Evolutionary conservation across 2,329 filamentous ascomycete species (phyloP), one percentile per base, ranked within the genome.

Genomic region (Colletotrichum orchidophilum): DNA sequence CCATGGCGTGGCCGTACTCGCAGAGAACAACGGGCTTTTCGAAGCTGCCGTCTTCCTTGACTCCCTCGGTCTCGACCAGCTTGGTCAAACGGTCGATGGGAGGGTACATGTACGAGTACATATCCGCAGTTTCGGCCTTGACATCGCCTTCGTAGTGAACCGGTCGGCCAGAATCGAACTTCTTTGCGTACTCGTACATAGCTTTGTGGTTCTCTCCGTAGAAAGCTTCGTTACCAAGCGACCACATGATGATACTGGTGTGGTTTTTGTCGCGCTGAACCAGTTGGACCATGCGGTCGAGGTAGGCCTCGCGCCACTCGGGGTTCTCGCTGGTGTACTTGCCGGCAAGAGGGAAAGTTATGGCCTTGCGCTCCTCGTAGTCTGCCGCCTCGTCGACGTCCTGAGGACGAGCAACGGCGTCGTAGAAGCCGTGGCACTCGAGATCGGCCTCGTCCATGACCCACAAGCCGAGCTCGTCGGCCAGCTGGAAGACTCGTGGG

Each of bases 171-270:
- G 87, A 83, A 73, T 93, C 91, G n/a, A 85, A 81, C 1, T 80
- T 70, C 71, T 89, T 91, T 60, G 87, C 85, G 77, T 87, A 91
- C 3, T 90, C 81, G 74, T 91, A 90, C 92, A 94, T 94, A 39
- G 87, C 88, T 55, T 84, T 84, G 75, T 92, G 90, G 76, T 94
- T 94, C 9, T 83, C 81, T 0, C 92, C 92, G 75, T 92, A 93
- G 76, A 93, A 94, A 0, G 91, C 88, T 77, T 94, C 92, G 75
- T 94, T 94, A 0, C 92, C 92, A 0, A 94, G 83, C 57, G 89
- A 92, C 92, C 92, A 94, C 52, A 93, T 87, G 59, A 94, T 89
- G 60, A 94, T 84, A n/a, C 86, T 91, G 0, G 92, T 79, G 74
- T 93, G 90, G 69, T 94, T 91, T 80, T 93, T 93, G 78, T 94